Base-by-base conservation (phyloP, 345 rosid genomes). In the Eucalyptus cloeziana region DNA sequence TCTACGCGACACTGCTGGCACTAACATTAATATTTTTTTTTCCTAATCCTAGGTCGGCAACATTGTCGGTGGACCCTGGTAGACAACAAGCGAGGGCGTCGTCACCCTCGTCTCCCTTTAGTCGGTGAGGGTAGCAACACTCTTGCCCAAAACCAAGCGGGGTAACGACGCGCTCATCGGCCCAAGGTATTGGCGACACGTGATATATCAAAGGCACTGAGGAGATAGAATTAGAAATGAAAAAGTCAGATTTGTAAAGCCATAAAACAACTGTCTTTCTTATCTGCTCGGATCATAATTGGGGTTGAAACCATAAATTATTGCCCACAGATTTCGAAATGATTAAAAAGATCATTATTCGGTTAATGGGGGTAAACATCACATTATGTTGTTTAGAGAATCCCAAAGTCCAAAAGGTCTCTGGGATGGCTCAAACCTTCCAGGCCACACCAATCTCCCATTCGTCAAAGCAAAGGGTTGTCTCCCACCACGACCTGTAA, bases 401-500 rank as follows among this genome's bases (percentile, higher is more conserved):
- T 37, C 25, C 5, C 27, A 10, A 71, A 71, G 83, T 71, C 83
- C 80, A 69, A 69, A 31, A 67, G 21, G 80, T 19, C 80, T 69
- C 7, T 8, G 37, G 80, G 43, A 33, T 69, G 0, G 80, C 80
- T 69, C 80, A 69, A 9, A 31, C 80, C 80, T 69, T 69, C 80
- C 10, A 69, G 80, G 80, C 43, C 45, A 71, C 45, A 37, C 83
- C 83, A 3, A 37, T 37, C 83, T 71, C 83, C 24, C 45, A 37
- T 37, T 19, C 24, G 81, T 19, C 4, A 37, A 76, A 76, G 85
- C 85, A 40, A 40, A 40, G 85, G 15, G 47, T 40, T 43, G 83
- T 54, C 81, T 87, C 5, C 88, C 62, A 85, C 88, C 89, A 51
- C 71, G 86, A 87, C 62, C 40, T 45, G 88, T 83, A n/a, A 21